A percentile compares a stretch with the other conserved stretches of the same genome.
phyloP scores from a whole-genome alignment of 106 monocot species.

The Vanilla planifolia region DNA sequence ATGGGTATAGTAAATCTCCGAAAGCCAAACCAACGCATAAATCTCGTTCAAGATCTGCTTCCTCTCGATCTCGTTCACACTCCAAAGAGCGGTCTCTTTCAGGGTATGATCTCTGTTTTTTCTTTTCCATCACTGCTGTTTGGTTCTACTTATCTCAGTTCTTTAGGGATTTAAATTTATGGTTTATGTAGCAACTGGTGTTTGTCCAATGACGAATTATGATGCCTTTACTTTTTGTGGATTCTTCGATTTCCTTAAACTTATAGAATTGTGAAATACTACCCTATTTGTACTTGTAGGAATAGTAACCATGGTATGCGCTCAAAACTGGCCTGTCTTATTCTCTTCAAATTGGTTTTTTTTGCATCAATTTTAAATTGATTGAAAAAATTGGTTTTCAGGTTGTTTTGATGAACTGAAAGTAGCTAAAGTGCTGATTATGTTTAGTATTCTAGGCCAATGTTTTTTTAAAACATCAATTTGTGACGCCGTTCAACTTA shows the following conservation, averaged over 20 bases:
- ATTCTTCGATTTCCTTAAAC: not conserved
- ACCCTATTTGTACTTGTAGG: no score
- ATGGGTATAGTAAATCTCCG: conserved; percentile 20
- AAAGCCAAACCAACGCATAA: conserved; percentile 6
- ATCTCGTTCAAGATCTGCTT: conserved; percentile 11
- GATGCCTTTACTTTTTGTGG: not conserved
- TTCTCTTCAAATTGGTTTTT: no score
- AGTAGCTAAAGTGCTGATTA: no score
- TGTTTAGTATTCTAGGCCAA: no score
- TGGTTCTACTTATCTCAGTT: not conserved
- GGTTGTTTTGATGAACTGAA: no score
- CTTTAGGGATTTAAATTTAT: not conserved
- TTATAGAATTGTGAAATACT: not conserved
- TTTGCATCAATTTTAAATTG: no score
- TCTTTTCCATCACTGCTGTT: no score
- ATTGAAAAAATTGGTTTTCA: no score
- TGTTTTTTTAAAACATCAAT: no score
- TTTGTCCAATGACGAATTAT: not conserved
- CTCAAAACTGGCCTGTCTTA: no score
- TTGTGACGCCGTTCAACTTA: no score
- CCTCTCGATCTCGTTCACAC: conserved; percentile 10
- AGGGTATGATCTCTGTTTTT: conserved; percentile 8
- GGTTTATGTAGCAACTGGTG: not conserved
- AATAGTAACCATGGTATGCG: no score
- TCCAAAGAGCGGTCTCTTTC: conserved; percentile 3